These are phyloP conservation scores for Astrothelium subdiscretum DNA, from an alignment of 495 filamentous ascomycete species.

Conservation along the genomic window DNA sequence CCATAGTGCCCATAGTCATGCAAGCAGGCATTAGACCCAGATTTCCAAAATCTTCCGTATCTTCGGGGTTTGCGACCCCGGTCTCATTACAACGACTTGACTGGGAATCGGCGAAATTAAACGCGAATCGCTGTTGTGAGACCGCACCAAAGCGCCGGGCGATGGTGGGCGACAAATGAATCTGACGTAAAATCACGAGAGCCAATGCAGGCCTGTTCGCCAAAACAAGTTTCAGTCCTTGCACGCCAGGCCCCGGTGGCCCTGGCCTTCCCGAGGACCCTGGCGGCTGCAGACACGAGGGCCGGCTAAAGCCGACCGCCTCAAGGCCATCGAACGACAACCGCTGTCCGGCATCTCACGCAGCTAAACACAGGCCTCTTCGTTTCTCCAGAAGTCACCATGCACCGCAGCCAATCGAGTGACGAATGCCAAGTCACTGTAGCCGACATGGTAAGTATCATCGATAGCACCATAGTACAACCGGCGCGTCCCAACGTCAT, in stretches of 20 bases:
- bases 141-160: neutral
- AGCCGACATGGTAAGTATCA: neutral
- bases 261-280: neutral
- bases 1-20: neutral
- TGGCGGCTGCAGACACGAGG: neutral
- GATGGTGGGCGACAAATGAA: neutral
- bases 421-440: neutral
- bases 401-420: neutral
- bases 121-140: neutral
- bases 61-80: no score
- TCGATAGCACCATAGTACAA: neutral
- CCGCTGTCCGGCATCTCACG: neutral
- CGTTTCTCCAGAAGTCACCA: neutral
- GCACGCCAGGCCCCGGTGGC: neutral
- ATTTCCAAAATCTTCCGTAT: no score
- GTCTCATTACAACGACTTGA: no score
- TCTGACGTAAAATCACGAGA: neutral
- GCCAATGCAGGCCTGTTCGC: neutral
- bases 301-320: neutral
- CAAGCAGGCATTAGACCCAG: no score
- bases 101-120: neutral
- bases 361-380: neutral
- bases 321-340: neutral
- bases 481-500: neutral
- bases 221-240: constrained; percentile 1